These are phyloP conservation scores for Aegilops umbellulata DNA, from an alignment of 176 grass and related monocot species.

Conservation along the genomic window DNA sequence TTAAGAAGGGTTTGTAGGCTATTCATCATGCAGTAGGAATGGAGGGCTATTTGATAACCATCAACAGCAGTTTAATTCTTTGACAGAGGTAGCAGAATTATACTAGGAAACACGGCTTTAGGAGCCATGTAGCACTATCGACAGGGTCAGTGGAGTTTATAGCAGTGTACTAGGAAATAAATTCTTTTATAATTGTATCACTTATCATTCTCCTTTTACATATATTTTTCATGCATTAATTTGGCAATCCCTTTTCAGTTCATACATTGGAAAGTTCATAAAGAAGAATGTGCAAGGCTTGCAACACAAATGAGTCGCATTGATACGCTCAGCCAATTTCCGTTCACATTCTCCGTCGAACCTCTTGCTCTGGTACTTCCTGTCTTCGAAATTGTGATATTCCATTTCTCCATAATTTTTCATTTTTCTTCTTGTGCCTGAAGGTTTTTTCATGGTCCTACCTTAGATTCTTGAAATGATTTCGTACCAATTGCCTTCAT, in stretches of 20 bases:
- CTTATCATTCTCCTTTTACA: conserved; percentile 4
- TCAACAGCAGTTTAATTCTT: neutral
- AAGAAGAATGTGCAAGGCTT: conserved; percentile 86
- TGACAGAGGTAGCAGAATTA: neutral
- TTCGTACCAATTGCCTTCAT: neutral
- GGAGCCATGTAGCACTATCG: neutral
- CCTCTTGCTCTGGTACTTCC: conserved; percentile 30
- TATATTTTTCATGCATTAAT: conserved; percentile 3
- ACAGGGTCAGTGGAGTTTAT: neutral
- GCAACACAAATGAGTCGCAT: conserved; percentile 64
- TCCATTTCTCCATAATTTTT: neutral
- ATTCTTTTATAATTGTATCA: neutral
- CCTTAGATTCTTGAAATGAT: conserved; percentile 13
- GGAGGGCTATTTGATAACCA: neutral
- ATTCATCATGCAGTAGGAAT: neutral
- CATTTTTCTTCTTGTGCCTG: neutral
- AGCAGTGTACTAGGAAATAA: neutral
- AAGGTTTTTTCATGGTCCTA: neutral
- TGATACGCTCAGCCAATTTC: conserved; percentile 59
- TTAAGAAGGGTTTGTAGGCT: neutral
- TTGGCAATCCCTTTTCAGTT: conserved; percentile 43
- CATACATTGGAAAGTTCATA: conserved; percentile 76
- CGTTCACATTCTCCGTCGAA: conserved; percentile 70
- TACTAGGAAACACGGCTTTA: neutral
- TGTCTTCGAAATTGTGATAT: neutral